Base-by-base conservation (phyloP, 371 early-diverging fungal genomes). In the Apophysomyces elegans region DNA sequence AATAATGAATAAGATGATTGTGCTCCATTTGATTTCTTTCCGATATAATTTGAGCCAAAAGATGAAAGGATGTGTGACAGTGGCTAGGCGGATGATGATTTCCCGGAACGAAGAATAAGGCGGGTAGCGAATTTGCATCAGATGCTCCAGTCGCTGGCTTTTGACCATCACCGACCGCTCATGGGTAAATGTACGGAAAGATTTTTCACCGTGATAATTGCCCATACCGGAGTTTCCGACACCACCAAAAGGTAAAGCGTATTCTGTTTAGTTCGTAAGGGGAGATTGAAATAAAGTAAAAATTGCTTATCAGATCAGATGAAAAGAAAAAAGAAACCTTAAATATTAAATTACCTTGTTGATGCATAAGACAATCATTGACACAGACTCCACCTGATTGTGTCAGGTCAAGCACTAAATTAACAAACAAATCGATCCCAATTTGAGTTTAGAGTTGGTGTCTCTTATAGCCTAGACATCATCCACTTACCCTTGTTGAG, bases 201-300 rank as follows among this genome's bases (percentile, higher is more conserved):
- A 91, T 63, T 76, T 73, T 56, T 81, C 79, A 39, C 97, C 97
- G 63, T 93, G 94, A 76, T 96, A 97, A 12, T 70, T 71, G 56
- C 99, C 99, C 75, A 91, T 86, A 16, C 99, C 99, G 12, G 94
- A 93, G 5, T 75, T 66, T 4, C 98, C 98, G 8, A 90, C 86
- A n/a, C 98, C 99, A 65, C 97, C 97, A 76, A 97, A 97, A 37
- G 97, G 98, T n/a, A 93, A 65, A 37, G 71, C 62, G 39, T 81
- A 74, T 63, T 88, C 90, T 79, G 26, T 26, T 26, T 12, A 44
- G 14, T 32, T 7, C 14, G 32, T 26, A 26, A 41, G 18, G 9
- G 16, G 16, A 41, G 43, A 66, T 3, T 54, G 18, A 43, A 18
- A 50, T 46, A 26, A 26, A 26, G 32, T 26, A 41, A 11, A 11